Base-by-base conservation (phyloP, 2,329 filamentous ascomycete genomes). In the Hypoxylon sp. region DNA sequence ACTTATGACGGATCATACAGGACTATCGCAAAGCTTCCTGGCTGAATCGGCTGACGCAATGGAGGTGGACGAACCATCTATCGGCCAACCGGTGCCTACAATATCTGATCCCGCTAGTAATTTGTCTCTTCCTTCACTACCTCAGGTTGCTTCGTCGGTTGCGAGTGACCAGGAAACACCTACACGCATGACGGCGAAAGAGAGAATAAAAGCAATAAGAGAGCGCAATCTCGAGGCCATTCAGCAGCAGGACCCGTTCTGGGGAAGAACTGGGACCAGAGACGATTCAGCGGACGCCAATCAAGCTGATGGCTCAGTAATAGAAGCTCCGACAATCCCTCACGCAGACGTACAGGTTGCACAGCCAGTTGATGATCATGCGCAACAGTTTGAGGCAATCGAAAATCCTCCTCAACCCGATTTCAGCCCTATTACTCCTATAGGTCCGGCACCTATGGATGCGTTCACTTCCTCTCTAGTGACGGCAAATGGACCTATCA, bases 121-220 rank as follows among this genome's bases (percentile, higher is more conserved):
- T 23, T 26, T 7, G 16, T 7, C 32, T 23, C 20, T 21, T 34
- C 21, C 25, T 20, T 30, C 51, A 32, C 30, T 36, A 23, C 51
- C 12, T 7, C 27, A 32, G 17, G 32, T 8, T 6, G 52, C 49
- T 16, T 32, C 55, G 23, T 15, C 37, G n/a, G 46, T 38, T 4
- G 67, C 67, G 66, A 57, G 66, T 29, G 40, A 26, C 20, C 9
- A 56, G n/a, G 36, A 51, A 9, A 20, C 19, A 56, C 31, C 36
- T 26, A 38, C 49, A 11, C 34, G 49, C 12, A 20, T 60, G 38
- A 61, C 64, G 32, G 55, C 61, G 7, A 53, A 54, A n/a, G 67
- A 69, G 37, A 63, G 45, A 25, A 19, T 69, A 11, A 64, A 49
- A 34, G 31, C 38, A 13, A 51, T 64, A 1, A 55, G 63, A 29